Evolutionary conservation across 305 asterid species (phyloP).

Genomic region (Fraxinus platypoda): DNA sequence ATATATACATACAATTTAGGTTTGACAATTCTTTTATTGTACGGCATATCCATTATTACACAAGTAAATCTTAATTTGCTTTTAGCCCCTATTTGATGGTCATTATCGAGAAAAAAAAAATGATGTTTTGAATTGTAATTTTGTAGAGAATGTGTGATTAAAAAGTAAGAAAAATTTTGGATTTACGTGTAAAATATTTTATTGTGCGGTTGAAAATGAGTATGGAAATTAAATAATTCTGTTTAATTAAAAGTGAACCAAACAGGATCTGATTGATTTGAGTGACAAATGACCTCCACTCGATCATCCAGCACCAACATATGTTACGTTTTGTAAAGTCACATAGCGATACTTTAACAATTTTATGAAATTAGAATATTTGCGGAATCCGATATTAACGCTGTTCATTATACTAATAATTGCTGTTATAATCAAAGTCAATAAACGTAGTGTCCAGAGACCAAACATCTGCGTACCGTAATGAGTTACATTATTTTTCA

Average conservation of each 20-base stretch:
- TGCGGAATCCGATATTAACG: not conserved
- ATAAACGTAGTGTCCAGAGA: not conserved
- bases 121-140: too few relatives aligned
- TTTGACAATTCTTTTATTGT: too few relatives aligned
- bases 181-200: too few relatives aligned
- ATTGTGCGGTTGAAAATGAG: not conserved
- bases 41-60: not conserved
- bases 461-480: slow-evolving; percentile 13
- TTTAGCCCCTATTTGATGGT: too few relatives aligned
- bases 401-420: not conserved
- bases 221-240: too few relatives aligned
- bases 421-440: not conserved
- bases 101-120: too few relatives aligned
- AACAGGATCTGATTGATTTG: not conserved
- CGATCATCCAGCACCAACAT: not conserved
- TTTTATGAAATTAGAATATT: not conserved
- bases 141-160: too few relatives aligned
- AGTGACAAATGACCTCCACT: not conserved
- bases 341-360: not conserved
- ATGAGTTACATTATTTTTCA: not conserved
- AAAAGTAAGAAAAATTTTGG: not conserved
- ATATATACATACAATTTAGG: too few relatives aligned
- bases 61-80: too few relatives aligned
- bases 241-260: too few relatives aligned
- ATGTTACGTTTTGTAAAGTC: not conserved